Conservation (phyloP, 2,329 filamentous ascomycete genomes). For the Lithohypha guttulata region DNA sequence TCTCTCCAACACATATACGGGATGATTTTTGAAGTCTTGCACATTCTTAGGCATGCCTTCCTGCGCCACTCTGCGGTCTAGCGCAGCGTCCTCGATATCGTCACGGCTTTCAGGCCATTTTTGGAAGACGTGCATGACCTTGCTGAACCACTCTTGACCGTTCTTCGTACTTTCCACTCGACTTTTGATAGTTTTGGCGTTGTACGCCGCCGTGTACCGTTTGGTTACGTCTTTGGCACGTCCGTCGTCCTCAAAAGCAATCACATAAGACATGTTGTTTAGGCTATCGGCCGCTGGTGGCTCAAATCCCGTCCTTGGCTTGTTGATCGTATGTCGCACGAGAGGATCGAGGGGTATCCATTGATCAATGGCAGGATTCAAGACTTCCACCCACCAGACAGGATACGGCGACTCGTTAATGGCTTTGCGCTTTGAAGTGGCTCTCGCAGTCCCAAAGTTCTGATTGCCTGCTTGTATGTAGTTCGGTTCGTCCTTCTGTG, state of each 20-base stretch:
- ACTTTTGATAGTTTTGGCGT: slow-evolving; percentile 72
- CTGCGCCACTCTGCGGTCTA: slow-evolving; percentile 57
- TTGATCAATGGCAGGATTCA: slow-evolving; percentile 75
- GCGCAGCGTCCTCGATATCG: slow-evolving; percentile 69
- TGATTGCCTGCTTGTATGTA: slow-evolving; percentile 26
- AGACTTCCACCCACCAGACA: slow-evolving; percentile 88
- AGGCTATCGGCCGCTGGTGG: slow-evolving; percentile 66
- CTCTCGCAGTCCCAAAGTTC: slow-evolving; percentile 11
- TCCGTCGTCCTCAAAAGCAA: slow-evolving; percentile 74
- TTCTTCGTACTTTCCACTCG: slow-evolving; percentile 60
- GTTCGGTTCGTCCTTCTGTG: slow-evolving; percentile 29
- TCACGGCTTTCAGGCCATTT: slow-evolving; percentile 53
- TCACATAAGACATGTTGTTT: slow-evolving; percentile 70
- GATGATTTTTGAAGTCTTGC: slow-evolving; percentile 78
- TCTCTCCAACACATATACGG: slow-evolving; percentile 70
- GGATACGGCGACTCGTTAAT: slow-evolving; percentile 60
- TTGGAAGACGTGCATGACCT: slow-evolving; percentile 33
- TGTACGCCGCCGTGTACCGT: slow-evolving; percentile 78
- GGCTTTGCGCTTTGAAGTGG: slow-evolving; percentile 8
- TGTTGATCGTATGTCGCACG: slow-evolving; percentile 69
- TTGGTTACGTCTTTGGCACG: slow-evolving; percentile 74
- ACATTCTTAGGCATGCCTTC: slow-evolving; percentile 83
- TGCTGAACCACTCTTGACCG: slow-evolving; percentile 47
- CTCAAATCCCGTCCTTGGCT: slow-evolving; percentile 59
- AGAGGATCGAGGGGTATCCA: slow-evolving; percentile 84